These are phyloP conservation scores for Beauveria pseudobassiana DNA, from an alignment of 2,329 filamentous ascomycete species.

Conservation along the genomic window DNA sequence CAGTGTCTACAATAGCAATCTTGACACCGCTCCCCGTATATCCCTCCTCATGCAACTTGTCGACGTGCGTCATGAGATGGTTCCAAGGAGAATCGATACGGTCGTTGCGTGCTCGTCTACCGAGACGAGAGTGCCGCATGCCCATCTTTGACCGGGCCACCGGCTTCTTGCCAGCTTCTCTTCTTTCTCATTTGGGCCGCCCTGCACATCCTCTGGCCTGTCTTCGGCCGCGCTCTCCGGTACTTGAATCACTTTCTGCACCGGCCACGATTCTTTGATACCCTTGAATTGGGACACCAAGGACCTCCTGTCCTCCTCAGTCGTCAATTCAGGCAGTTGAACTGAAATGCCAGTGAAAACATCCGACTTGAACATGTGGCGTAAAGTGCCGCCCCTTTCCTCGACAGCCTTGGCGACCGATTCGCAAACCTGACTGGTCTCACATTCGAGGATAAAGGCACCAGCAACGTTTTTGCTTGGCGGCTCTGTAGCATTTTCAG, in stretches of 20 bases:
- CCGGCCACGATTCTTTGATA: neutral
- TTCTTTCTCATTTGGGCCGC: neutral
- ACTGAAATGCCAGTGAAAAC: neutral
- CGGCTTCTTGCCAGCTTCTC: neutral
- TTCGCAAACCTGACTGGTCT: neutral
- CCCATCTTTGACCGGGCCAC: neutral
- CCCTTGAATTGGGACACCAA: neutral
- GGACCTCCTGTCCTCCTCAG: neutral
- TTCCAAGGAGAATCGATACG: neutral
- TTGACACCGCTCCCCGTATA: neutral
- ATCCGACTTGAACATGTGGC: neutral
- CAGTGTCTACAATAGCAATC: neutral
- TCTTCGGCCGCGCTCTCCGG: neutral
- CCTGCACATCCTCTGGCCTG: neutral
- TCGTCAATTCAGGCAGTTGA: neutral
- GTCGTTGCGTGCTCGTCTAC: neutral
- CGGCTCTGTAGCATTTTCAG: neutral
- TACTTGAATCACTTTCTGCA: neutral
- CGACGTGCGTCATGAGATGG: neutral
- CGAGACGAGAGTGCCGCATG: neutral
- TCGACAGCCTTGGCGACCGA: neutral
- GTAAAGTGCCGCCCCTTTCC: neutral
- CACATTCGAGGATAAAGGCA: neutral
- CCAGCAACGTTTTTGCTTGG: neutral
- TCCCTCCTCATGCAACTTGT: neutral